Evolutionary conservation across 2,329 filamentous ascomycete species (phyloP).

Genomic region (Pseudogymnoascus sp.): DNA sequence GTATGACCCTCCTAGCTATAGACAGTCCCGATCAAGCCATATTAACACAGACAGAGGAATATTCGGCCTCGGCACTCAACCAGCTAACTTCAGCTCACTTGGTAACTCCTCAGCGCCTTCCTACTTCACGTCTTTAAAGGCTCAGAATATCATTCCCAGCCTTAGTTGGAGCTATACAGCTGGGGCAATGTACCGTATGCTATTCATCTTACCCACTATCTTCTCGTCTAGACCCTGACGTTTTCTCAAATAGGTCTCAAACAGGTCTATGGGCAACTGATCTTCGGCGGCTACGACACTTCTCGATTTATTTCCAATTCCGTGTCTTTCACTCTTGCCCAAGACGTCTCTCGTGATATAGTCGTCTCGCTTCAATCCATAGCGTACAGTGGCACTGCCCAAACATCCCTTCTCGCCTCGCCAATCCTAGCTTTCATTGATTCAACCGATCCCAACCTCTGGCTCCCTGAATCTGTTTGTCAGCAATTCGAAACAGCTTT

Average conservation of each 20-base stretch:
- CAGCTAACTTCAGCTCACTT: slow-evolving; percentile 30
- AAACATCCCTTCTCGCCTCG: slow-evolving; percentile 26
- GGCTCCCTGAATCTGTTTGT: slow-evolving; percentile 27
- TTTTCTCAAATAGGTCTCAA: slow-evolving; percentile 11
- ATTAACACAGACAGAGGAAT: slow-evolving; percentile 26
- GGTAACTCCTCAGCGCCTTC: slow-evolving; percentile 30
- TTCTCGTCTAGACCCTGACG: neutral
- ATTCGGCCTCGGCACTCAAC: slow-evolving; percentile 33
- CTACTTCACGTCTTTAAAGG: slow-evolving; percentile 31
- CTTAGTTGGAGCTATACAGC: slow-evolving; percentile 37
- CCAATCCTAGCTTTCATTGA: slow-evolving; percentile 28
- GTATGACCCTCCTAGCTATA: slow-evolving; percentile 21
- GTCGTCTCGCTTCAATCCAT: slow-evolving; percentile 33
- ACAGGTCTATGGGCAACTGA: slow-evolving; percentile 31
- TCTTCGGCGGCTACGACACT: slow-evolving; percentile 34
- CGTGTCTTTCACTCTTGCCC: slow-evolving; percentile 31
- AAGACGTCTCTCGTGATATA: slow-evolving; percentile 29
- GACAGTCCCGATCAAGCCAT: slow-evolving; percentile 13
- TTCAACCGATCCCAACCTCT: slow-evolving; percentile 28
- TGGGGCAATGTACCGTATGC: slow-evolving; percentile 32
- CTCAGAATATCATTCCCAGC: slow-evolving; percentile 31
- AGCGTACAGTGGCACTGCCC: slow-evolving; percentile 28
- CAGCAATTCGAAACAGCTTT: slow-evolving; percentile 28
- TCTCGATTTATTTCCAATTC: slow-evolving; percentile 33
- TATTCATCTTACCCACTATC: neutral